phyloP scores from a whole-genome alignment of 2,329 filamentous ascomycete species.

The Cytospora chrysosperma region DNA sequence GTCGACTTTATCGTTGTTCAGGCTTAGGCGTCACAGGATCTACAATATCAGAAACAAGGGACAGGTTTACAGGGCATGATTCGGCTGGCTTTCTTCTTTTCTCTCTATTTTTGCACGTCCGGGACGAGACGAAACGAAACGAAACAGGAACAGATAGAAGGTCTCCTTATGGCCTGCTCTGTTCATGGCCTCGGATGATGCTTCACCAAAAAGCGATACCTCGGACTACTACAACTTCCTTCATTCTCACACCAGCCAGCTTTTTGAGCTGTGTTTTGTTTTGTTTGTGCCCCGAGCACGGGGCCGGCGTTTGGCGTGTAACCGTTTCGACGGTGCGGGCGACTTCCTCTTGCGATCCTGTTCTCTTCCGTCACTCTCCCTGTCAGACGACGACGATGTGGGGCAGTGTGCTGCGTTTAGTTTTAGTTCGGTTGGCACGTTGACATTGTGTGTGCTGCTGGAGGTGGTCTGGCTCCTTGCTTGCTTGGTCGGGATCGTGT shows the following conservation, averaged over 20 bases:
- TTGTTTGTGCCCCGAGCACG: slow-evolving; percentile 9
- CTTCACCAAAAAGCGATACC: slow-evolving; percentile 17
- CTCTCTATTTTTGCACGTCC: not conserved
- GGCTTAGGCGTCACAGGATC: slow-evolving; percentile 15
- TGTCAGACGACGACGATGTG: not conserved
- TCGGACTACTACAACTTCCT: not conserved
- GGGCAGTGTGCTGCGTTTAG: not conserved
- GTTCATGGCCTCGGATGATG: not conserved
- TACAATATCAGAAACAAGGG: slow-evolving; percentile 9
- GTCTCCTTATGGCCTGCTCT: not conserved
- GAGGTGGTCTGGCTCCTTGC: not conserved
- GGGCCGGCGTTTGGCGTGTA: not conserved
- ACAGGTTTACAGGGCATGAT: not conserved
- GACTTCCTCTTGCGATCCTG: not conserved
- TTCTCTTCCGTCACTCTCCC: not conserved
- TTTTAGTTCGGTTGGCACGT: not conserved
- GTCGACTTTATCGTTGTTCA: not conserved
- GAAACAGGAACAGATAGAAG: slow-evolving; percentile 1
- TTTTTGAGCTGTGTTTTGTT: not conserved
- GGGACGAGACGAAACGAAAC: slow-evolving; percentile 1
- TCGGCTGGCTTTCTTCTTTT: not conserved
- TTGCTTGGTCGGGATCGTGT: not conserved
- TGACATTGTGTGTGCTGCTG: not conserved
- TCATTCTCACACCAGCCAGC: not conserved
- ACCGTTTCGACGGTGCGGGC: not conserved